Percentiles rank a stretch among this genome's conserved stretches.
Evolutionary conservation across 2,329 filamentous ascomycete genomes (phyloP).

Genomic region (Calcarisporium arbuscula): DNA sequence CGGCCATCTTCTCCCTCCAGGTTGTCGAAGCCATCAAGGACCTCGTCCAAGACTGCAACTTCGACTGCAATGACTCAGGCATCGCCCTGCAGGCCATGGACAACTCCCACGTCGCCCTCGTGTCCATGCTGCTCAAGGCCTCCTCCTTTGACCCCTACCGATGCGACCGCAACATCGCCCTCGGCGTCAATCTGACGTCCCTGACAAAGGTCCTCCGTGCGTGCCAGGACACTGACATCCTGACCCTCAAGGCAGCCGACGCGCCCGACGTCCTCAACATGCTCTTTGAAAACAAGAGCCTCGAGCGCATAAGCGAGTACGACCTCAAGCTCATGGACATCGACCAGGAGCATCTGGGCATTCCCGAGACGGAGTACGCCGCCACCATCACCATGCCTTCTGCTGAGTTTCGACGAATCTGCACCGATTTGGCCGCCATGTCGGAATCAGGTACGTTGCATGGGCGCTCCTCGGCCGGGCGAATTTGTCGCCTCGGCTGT

Average conservation of each 20-base stretch:
- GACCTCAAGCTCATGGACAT: slow-evolving; percentile 99
- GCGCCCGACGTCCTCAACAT: slow-evolving; percentile 93
- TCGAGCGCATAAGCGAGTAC: slow-evolving; percentile 94
- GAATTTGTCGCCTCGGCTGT: no score
- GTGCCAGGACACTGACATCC: slow-evolving; percentile 86
- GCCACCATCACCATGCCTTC: slow-evolving; percentile 86
- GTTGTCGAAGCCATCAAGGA: slow-evolving; percentile 99
- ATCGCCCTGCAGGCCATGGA: slow-evolving; percentile 99
- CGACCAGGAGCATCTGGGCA: slow-evolving; percentile 97
- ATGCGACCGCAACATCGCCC: slow-evolving; percentile 97
- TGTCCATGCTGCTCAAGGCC: slow-evolving; percentile 97
- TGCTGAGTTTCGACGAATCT: slow-evolving; percentile 88
- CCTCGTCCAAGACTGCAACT: slow-evolving; percentile 99
- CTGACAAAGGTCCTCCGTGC: slow-evolving; percentile 96
- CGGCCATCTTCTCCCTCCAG: slow-evolving; percentile 35
- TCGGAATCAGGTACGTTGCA: slow-evolving; percentile 80
- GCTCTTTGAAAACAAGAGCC: slow-evolving; percentile 83
- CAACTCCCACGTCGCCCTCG: slow-evolving; percentile 97
- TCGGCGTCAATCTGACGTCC: slow-evolving; percentile 93
- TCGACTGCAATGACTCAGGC: slow-evolving; percentile 99
- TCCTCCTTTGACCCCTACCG: slow-evolving; percentile 92
- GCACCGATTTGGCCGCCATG: slow-evolving; percentile 82
- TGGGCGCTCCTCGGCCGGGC: not conserved
- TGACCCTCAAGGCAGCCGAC: slow-evolving; percentile 97
- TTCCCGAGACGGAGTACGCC: slow-evolving; percentile 97